Conservation (phyloP, 441 rosid genomes). For the Gossypium lobatum region DNA sequence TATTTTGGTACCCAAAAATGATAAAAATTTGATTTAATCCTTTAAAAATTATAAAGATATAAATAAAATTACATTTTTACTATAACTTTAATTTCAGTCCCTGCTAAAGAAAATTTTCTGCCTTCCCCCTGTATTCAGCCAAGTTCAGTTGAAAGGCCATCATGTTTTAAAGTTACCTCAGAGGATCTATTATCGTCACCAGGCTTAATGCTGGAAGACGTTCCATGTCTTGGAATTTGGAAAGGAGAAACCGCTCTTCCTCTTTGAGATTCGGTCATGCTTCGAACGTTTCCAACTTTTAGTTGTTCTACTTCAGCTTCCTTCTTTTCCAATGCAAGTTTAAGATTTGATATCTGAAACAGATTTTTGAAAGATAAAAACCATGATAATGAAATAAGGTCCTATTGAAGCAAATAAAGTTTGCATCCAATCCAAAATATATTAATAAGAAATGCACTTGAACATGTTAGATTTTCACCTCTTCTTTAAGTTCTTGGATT, state of each 20-base stretch:
- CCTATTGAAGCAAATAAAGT: background rate
- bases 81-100: too few relatives aligned
- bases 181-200: constrained; percentile 42
- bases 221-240: constrained; percentile 53
- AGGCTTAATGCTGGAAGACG: constrained; percentile 34
- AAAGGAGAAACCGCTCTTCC: constrained; percentile 86
- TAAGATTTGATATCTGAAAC: constrained; percentile 68
- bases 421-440: background rate
- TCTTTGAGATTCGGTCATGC: constrained; percentile 50
- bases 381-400: background rate
- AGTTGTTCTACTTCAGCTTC: constrained; percentile 77
- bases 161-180: constrained; percentile 41
- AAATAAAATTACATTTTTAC: too few relatives aligned
- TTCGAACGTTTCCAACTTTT: constrained; percentile 38
- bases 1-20: too few relatives aligned
- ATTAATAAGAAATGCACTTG: background rate
- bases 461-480: constrained; percentile 39
- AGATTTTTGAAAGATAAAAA: background rate
- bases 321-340: constrained; percentile 66
- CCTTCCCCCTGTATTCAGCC: background rate
- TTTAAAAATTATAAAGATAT: too few relatives aligned
- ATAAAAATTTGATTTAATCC: too few relatives aligned
- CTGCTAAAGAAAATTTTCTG: too few relatives aligned
- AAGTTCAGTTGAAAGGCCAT: background rate
- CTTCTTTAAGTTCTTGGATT: constrained; percentile 79